Base-by-base conservation (phyloP, 495 filamentous ascomycete genomes). In the Aspergillus saccharolyticus region DNA sequence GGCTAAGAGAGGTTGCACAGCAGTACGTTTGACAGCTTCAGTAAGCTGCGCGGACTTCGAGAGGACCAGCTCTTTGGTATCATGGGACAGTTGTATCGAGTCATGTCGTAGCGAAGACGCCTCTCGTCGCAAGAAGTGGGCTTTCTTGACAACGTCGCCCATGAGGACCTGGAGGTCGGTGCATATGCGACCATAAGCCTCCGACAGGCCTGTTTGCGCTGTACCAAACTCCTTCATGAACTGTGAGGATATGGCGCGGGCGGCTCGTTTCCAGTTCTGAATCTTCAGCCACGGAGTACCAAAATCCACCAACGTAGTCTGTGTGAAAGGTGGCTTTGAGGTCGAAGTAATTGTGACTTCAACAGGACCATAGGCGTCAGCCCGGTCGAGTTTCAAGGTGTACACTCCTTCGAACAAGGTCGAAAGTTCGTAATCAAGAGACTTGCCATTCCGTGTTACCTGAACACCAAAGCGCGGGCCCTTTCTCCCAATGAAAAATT, bases 271-370 rank as follows among this genome's bases (percentile, higher is more conserved):
- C 82, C 83, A 85, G 18, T 77, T 78, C 43, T 74, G 73, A 57
- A 83, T 70, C 60, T 82, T 83, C 53, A 84, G 65, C 83, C 83
- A 86, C 16, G 79, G 80, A 1, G 76, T 80, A n/a, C 85, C 83
- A 61, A 88, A 81, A 60, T 84, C 82, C 44, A 85, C 69, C 21
- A 74, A 64, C 16, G 81, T 77, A 14, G 64, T 78, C 65, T 87
- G 76, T n/a, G 76, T 71, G 42, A 82, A 55, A n/a, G 73, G 66
- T 6, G 79, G 75, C 61, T 76, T 82, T 12, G 79, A 75, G 52
- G 72, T 68, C 28, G 81, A 78, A 62, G 71, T 76, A 42, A 88
- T 73, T 12, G 76, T 80, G 48, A 87, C 74, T 53, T 85, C 79
- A 59, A 88, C 64, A 53, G 76, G 46, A 6, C 85, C 83, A 52